Evolutionary conservation across 495 filamentous ascomycete species (phyloP).

Genomic region (Mytilinidion resinicola): DNA sequence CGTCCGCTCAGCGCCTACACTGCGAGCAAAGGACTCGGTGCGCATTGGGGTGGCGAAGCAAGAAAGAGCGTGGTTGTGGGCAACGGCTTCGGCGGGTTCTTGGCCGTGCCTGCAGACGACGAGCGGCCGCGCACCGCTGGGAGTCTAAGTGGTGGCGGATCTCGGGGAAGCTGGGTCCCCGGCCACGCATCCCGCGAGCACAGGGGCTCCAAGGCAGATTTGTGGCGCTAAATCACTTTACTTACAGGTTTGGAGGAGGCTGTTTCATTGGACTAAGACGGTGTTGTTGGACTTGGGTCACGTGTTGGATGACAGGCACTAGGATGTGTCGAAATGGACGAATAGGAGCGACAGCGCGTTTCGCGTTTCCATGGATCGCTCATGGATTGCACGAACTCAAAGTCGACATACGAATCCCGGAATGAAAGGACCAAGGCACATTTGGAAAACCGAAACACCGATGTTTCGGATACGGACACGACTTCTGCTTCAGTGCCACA

Average conservation of each 20-base stretch:
- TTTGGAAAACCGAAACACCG: too few relatives aligned
- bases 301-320: too few relatives aligned
- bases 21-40: conserved; percentile 44
- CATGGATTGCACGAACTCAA: too few relatives aligned
- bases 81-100: conserved; percentile 73
- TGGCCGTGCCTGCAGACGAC: conserved; percentile 64
- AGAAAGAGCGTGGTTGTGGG: conserved; percentile 59
- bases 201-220: conserved; percentile 28
- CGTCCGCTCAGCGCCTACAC: conserved; percentile 52
- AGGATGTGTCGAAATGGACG: too few relatives aligned
- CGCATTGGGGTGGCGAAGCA: conserved; percentile 57
- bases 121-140: conserved; percentile 27
- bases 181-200: conserved; percentile 13
- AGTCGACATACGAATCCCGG: too few relatives aligned
- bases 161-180: background rate
- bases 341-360: too few relatives aligned
- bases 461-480: too few relatives aligned
- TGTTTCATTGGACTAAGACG: too few relatives aligned
- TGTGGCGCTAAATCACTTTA: conserved; percentile 11
- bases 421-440: too few relatives aligned
- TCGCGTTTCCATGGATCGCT: too few relatives aligned
- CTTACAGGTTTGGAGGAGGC: background rate
- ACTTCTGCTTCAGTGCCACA: too few relatives aligned
- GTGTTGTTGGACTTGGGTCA: too few relatives aligned
- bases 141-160: background rate